phyloP scores from a whole-genome alignment of 2,329 filamentous ascomycete genomes.

The Xylaria sp. region DNA sequence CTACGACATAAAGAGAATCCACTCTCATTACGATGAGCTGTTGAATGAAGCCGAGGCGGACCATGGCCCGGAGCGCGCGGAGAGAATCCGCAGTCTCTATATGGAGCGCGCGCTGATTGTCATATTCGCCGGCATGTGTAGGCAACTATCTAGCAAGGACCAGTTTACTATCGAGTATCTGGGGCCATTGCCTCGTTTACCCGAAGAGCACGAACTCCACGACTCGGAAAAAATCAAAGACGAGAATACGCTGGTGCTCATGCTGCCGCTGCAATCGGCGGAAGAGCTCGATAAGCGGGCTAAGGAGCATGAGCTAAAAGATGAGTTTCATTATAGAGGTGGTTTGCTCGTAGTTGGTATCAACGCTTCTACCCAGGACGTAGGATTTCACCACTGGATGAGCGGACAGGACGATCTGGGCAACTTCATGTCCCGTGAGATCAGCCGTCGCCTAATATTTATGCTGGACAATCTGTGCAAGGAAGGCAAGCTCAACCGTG shows the following conservation, averaged over 20 bases:
- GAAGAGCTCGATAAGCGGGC: too few species aligned
- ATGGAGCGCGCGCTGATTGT: not conserved
- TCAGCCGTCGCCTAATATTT: not conserved
- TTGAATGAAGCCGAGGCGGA: not conserved
- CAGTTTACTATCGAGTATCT: not conserved
- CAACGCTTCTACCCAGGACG: not conserved
- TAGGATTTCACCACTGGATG: not conserved
- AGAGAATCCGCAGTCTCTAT: not conserved
- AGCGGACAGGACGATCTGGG: too few species aligned
- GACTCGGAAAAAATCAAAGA: slow-evolving; percentile 16
- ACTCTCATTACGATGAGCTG: not conserved
- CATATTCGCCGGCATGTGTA: not conserved
- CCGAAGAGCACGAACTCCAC: not conserved
- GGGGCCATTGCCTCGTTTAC: slow-evolving; percentile 19
- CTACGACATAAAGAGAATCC: rapidly evolving
- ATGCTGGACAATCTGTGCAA: not conserved
- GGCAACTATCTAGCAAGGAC: too few species aligned
- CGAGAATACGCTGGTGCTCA: slow-evolving; percentile 5
- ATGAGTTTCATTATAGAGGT: rapidly evolving
- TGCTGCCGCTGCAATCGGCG: not conserved
- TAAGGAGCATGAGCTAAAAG: not conserved
- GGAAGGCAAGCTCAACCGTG: not conserved
- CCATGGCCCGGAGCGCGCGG: slow-evolving; percentile 9
- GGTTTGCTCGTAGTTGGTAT: not conserved
- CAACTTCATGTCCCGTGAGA: not conserved